phyloP scores from a whole-genome alignment of 2,329 filamentous ascomycete genomes.

The Talaromyces sp. region DNA sequence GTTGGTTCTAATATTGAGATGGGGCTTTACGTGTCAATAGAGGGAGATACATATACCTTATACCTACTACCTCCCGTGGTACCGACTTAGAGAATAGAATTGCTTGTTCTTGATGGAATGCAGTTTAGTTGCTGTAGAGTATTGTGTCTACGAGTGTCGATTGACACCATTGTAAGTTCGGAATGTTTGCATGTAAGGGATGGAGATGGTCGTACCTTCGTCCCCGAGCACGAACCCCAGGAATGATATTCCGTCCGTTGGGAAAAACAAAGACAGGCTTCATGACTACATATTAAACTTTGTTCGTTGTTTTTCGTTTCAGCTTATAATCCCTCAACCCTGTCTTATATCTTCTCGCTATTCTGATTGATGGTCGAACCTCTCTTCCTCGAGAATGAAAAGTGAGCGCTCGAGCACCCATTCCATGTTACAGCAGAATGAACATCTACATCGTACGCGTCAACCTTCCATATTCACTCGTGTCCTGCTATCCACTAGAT shows the following conservation, averaged over 20 bases:
- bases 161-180: background rate
- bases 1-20: constrained; percentile 35
- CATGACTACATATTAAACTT: background rate
- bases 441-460: background rate
- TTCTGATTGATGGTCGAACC: background rate
- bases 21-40: constrained; percentile 42
- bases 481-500: background rate
- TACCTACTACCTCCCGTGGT: background rate
- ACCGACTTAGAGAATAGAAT: background rate
- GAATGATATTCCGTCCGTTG: background rate
- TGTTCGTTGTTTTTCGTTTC: background rate
- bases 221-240: background rate
- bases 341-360: too few relatives aligned
- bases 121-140: background rate
- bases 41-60: constrained; percentile 41
- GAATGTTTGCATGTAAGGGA: background rate
- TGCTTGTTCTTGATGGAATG: background rate
- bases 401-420: background rate
- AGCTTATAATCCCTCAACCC: background rate
- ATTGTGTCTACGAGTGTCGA: background rate
- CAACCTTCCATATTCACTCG: background rate
- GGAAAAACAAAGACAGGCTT: background rate
- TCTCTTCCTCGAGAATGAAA: background rate
- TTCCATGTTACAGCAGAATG: background rate
- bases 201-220: background rate